phyloP scores from a whole-genome alignment of 148 eudicot species.

The Suaeda aralocaspica region DNA sequence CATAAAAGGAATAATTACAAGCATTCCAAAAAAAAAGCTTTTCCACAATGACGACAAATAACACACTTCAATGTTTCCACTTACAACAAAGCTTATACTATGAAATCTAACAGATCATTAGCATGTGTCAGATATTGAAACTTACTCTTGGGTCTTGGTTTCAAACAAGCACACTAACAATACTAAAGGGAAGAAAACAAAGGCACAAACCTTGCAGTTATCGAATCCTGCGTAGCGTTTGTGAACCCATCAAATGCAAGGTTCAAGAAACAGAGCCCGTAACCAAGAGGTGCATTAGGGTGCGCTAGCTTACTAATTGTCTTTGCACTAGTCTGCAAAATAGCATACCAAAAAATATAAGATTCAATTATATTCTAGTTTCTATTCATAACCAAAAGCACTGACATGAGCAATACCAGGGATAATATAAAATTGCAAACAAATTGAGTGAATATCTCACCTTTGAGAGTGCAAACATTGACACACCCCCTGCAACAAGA shows the following conservation, averaged over 20 bases:
- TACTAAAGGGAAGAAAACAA: neutral
- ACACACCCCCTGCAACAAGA: constrained; percentile 97
- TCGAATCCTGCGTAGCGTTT: constrained; percentile 98
- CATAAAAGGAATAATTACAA: too few species aligned
- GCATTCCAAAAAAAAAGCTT: too few species aligned
- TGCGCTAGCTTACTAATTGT: constrained; percentile 88
- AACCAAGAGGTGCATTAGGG: constrained; percentile 96
- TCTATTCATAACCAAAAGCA: neutral
- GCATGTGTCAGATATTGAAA: neutral
- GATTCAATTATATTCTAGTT: neutral
- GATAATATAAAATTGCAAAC: neutral
- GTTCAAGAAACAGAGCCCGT: constrained; percentile 86
- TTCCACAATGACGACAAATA: too few species aligned
- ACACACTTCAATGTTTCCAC: too few species aligned
- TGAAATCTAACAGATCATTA: neutral
- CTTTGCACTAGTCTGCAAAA: constrained; percentile 77
- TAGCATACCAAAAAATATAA: constrained; percentile 3
- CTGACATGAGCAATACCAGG: neutral
- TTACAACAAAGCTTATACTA: neutral
- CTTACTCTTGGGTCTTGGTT: neutral
- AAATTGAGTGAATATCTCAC: constrained; percentile 27
- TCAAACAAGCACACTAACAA: neutral
- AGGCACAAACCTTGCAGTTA: constrained; percentile 57
- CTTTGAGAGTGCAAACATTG: constrained; percentile 81
- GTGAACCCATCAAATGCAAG: constrained; percentile 99